These are phyloP conservation scores for Cordyceps cateniannulata DNA, from an alignment of 2,329 filamentous ascomycete genomes.

Conservation along the genomic window DNA sequence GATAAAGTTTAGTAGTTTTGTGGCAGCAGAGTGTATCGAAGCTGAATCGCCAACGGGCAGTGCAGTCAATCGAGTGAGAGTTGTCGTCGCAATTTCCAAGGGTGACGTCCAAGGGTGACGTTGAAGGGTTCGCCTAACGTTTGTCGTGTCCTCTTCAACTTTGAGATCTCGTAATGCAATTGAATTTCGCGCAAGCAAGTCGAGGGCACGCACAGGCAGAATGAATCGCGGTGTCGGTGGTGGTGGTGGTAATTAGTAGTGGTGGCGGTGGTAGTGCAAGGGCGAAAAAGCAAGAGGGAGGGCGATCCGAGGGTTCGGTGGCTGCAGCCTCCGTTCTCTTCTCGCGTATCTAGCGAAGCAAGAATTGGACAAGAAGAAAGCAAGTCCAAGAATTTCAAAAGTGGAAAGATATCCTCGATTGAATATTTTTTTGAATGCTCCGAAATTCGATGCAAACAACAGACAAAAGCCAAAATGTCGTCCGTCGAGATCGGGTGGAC, in stretches of 20 bases:
- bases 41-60: neutral
- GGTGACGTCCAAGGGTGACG: neutral
- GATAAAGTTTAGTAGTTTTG: neutral
- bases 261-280: constrained; percentile 1
- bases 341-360: neutral
- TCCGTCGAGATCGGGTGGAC: neutral
- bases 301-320: constrained; percentile 1
- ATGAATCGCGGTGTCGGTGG: neutral
- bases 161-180: neutral
- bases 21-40: neutral
- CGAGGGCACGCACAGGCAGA: neutral
- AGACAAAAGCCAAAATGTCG: neutral
- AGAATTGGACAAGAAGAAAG: neutral
- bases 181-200: neutral
- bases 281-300: constrained; percentile 5
- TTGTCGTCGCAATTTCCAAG: neutral
- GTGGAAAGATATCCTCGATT: neutral
- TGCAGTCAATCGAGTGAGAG: neutral
- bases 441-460: neutral
- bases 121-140: neutral
- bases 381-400: neutral
- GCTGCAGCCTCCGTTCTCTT: neutral
- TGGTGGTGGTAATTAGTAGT: neutral
- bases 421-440: neutral
- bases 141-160: neutral